Percentiles rank a stretch among this genome's conserved stretches.
Evolutionary conservation across 371 early-diverging fungal species (phyloP).

Genomic region (Mortierella sp.): DNA sequence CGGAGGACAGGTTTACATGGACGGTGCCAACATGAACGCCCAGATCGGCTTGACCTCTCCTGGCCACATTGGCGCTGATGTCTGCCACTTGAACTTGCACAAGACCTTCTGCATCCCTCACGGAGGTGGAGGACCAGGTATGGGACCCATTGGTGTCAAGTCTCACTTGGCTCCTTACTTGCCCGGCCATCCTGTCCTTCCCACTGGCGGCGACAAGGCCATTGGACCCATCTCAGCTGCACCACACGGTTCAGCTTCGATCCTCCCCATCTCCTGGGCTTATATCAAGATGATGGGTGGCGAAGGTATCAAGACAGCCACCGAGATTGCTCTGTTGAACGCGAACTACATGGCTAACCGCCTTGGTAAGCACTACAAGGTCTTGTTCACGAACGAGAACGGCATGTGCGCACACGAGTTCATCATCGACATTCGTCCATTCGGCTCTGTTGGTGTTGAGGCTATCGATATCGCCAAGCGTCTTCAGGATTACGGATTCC

Average conservation of each 20-base stretch:
- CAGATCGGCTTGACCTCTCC: slow-evolving; percentile 96
- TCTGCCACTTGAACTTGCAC: slow-evolving; percentile 98
- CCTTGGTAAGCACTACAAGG: slow-evolving; percentile 87
- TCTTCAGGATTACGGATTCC: slow-evolving; percentile 97
- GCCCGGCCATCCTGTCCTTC: slow-evolving; percentile 89
- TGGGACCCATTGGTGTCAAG: slow-evolving; percentile 96
- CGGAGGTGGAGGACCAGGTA: slow-evolving; percentile 98
- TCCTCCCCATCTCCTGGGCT: slow-evolving; percentile 97
- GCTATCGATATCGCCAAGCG: slow-evolving; percentile 98
- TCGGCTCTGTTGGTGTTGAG: slow-evolving; percentile 84
- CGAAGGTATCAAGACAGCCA: slow-evolving; percentile 86
- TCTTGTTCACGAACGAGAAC: slow-evolving; percentile 90
- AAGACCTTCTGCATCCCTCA: slow-evolving; percentile 99
- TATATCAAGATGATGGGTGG: slow-evolving; percentile 97
- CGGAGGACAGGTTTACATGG: slow-evolving; percentile 99
- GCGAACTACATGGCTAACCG: slow-evolving; percentile 98
- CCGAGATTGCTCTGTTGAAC: slow-evolving; percentile 91
- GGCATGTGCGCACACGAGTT: slow-evolving; percentile 98
- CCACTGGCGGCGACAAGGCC: slow-evolving; percentile 76
- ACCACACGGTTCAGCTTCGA: slow-evolving; percentile 95
- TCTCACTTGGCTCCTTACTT: slow-evolving; percentile 92
- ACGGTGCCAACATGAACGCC: slow-evolving; percentile 98
- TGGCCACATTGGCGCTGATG: slow-evolving; percentile 97
- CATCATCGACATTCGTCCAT: slow-evolving; percentile 93
- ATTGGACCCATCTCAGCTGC: slow-evolving; percentile 96